Base-by-base conservation (phyloP, 768 basidiomycete genomes). In the Suillus cothurnatus region DNA sequence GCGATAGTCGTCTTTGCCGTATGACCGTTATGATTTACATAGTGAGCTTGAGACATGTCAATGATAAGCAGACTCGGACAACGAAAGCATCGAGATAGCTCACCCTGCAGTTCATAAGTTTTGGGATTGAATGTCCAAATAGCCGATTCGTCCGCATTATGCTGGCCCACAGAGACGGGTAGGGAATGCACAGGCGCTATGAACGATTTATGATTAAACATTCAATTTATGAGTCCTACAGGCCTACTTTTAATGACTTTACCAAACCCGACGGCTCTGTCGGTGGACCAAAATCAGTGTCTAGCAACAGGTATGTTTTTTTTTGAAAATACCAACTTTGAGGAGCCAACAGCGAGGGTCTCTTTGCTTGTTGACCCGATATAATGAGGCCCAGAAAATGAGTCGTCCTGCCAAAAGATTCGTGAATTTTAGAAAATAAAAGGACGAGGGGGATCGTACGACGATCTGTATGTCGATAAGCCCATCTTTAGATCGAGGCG, bases 1-100 rank as follows among this genome's bases (percentile, higher is more conserved):
- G 75, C 82, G 61, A 85, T 71, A 38, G 70, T 66, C 7, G 82
- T 83, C 8, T 63, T 61, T 19, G 81, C 77, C 41, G 70, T 72
- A 53, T 76, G 80, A 41, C 79, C 78, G 69, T 84, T 80, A 19
- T 75, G 76, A 67, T 85, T 85, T 63, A 81, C 74, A 72, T 80
- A 84, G 68, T 81, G 79, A 7, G 81, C 85, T 86, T 64, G 26
- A 23, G 43, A 58, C 15, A 32, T 47, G 65, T 36, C 28, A 36
- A 26, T 36, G 32, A 45, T 50, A 32, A 6, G 43, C 34, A 39
- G 6, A 50, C 14, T 50, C 23, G 49, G 11, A 28, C 28, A 43
- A 34, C n/a, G 26, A 19, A 50, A 58, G 32, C 47, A 43, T 52
- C 17, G 31, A 53, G 41, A 32, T 9, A 31, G 6, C 73, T 62